Base-by-base conservation (phyloP, 345 rosid genomes). In the Balakata baccata region DNA sequence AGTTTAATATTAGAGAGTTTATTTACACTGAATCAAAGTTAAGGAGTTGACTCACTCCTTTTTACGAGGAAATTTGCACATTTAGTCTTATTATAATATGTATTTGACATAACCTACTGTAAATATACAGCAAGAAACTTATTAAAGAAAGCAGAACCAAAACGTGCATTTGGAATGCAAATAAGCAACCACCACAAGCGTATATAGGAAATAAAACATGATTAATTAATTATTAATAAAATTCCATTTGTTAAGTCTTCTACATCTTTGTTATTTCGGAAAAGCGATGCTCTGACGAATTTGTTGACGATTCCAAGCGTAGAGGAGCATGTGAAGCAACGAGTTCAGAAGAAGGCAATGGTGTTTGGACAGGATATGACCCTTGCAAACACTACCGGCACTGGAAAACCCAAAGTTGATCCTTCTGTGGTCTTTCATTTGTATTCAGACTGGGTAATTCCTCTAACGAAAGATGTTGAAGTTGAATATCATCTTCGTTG, bases 401-500 rank as follows among this genome's bases (percentile, higher is more conserved):
- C 3, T 25, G 75, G 64, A 14, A 81, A 80, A 23, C 80, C 62
- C 80, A 94, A 92, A 80, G 85, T 94, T 4, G 88, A 89, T 84
- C 97, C 97, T 10, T 75, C 82, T 3, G 6, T 87, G 3, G 91
- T 85, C 14, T 86, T 89, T 25, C 90, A 84, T 34, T 91, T 94
- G 17, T 94, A 89, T 51, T 88, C 78, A 2, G 90, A 92, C 18
- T 92, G 98, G 97, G 84, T 90, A 11, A 94, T 94, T 68, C 97
- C 97, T 60, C 84, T 92, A 20, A 94, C 98, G 47, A 94, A 92
- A 77, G 74, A 12, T 0, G 97, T 94, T 46, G 82, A 94, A 77
- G 87, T 94, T 41, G 88, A 90, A 77, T 94, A 94, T 82, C 97
- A 90, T 53, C 92, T 92, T 8, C 87, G 85, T 22, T 90, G 98